phyloP scores from a whole-genome alignment of 2,329 filamentous ascomycete genomes.

The Kalaharituber pfeilii region DNA sequence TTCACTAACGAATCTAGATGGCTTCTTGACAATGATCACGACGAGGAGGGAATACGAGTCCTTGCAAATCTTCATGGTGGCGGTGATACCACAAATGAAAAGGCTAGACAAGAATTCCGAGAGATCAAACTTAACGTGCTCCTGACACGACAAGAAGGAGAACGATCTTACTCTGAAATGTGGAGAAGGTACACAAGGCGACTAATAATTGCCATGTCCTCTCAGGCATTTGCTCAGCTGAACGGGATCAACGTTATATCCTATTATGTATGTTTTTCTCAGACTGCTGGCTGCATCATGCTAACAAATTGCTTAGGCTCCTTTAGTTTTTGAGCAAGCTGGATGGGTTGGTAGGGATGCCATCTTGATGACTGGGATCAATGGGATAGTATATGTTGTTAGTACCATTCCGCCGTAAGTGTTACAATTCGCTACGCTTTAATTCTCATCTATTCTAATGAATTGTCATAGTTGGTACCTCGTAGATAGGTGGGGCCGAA shows the following conservation, averaged over 20 bases:
- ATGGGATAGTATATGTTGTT: conserved; percentile 74
- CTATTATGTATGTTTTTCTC: conserved; percentile 48
- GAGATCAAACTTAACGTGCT: conserved; percentile 99
- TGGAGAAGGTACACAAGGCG: conserved; percentile 81
- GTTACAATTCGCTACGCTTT: not conserved
- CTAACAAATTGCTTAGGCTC: conserved; percentile 31
- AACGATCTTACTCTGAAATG: conserved; percentile 83
- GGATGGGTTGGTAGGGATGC: conserved; percentile 87
- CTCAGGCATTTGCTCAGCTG: conserved; percentile 83
- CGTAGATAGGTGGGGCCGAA: conserved; percentile 78
- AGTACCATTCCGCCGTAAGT: conserved; percentile 65
- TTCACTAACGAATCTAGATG: conserved; percentile 42
- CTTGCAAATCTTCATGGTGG: conserved; percentile 95
- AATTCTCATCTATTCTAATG: too few species aligned
- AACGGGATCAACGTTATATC: conserved; percentile 99
- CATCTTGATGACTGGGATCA: conserved; percentile 93
- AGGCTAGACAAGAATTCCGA: conserved; percentile 87
- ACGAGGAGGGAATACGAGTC: conserved; percentile 94
- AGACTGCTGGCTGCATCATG: not conserved
- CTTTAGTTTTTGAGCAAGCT: conserved; percentile 86
- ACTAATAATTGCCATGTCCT: conserved; percentile 97
- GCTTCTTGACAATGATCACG: conserved; percentile 92
- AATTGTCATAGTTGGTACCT: conserved; percentile 52
- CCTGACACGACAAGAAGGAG: conserved; percentile 81
- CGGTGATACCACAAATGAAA: conserved; percentile 83